These are phyloP conservation scores for Juglanconis sp. DNA, from an alignment of 2,329 filamentous ascomycete species.

Conservation along the genomic window DNA sequence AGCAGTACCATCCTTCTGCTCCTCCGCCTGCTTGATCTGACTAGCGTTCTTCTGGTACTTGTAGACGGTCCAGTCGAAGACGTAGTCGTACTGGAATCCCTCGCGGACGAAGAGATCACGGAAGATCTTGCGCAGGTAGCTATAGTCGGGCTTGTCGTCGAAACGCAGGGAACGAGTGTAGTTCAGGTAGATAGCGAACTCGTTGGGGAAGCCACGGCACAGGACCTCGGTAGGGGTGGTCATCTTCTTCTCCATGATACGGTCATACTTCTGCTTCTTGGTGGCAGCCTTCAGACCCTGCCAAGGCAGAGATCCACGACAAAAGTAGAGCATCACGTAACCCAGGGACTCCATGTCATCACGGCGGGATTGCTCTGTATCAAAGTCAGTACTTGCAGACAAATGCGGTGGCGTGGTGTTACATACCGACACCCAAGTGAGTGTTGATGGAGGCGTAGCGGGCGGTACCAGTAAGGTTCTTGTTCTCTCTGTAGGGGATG, in stretches of 20 bases:
- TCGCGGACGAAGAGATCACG: slow-evolving; percentile 97
- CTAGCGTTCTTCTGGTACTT: slow-evolving; percentile 99
- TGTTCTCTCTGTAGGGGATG: slow-evolving; percentile 99
- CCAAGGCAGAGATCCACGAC: slow-evolving; percentile 97
- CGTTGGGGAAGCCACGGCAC: slow-evolving; percentile 97
- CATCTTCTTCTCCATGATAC: slow-evolving; percentile 99
- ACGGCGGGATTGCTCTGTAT: slow-evolving; percentile 90
- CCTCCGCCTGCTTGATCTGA: slow-evolving; percentile 80
- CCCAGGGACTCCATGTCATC: slow-evolving; percentile 99
- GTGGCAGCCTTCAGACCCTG: slow-evolving; percentile 97
- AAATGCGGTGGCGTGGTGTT: neutral
- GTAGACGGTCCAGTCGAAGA: slow-evolving; percentile 99
- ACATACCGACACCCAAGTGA: slow-evolving; percentile 84
- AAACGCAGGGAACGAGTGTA: slow-evolving; percentile 98
- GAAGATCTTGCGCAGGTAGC: slow-evolving; percentile 99
- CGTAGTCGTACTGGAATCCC: slow-evolving; percentile 99
- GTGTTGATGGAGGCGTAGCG: slow-evolving; percentile 99
- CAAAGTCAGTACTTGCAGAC: slow-evolving; percentile 25
- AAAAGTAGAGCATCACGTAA: slow-evolving; percentile 99
- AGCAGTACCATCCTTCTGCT: slow-evolving; percentile 64
- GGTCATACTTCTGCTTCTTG: slow-evolving; percentile 99
- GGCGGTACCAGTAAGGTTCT: slow-evolving; percentile 98
- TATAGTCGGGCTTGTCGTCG: slow-evolving; percentile 99
- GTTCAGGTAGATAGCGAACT: slow-evolving; percentile 99
- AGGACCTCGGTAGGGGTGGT: slow-evolving; percentile 97